A percentile compares a stretch with the other conserved stretches of the same genome.
phyloP scores from a whole-genome alignment of 2,329 filamentous ascomycete species.

The Aspergillus fischeri region DNA sequence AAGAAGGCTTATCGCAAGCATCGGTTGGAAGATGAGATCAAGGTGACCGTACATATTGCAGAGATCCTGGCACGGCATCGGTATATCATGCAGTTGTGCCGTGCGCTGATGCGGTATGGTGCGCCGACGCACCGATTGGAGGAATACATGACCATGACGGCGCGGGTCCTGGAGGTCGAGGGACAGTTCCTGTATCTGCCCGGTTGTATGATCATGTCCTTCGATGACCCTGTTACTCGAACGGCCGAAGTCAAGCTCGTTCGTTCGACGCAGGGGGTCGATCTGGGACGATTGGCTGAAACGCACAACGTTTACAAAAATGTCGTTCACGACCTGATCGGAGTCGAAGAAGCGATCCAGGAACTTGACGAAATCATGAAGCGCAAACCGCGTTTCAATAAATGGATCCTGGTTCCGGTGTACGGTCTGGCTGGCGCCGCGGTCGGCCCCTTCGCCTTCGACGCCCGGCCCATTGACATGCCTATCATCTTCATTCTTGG shows the following conservation, averaged over 20 bases:
- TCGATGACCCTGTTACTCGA: slow-evolving; percentile 52
- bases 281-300: slow-evolving; percentile 39
- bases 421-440: slow-evolving; percentile 71
- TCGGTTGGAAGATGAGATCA: slow-evolving; percentile 45
- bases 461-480: slow-evolving; percentile 70
- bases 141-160: slow-evolving; percentile 83
- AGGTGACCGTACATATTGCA: slow-evolving; percentile 58
- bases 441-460: slow-evolving; percentile 75
- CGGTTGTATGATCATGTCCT: slow-evolving; percentile 55
- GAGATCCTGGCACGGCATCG: slow-evolving; percentile 72
- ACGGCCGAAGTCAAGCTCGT: slow-evolving; percentile 43
- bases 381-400: slow-evolving; percentile 51
- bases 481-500: slow-evolving; percentile 73
- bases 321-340: slow-evolving; percentile 42
- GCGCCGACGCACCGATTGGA: slow-evolving; percentile 87
- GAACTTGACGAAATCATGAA: slow-evolving; percentile 50
- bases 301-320: slow-evolving; percentile 44
- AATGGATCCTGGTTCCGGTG: slow-evolving; percentile 55
- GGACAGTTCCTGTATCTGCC: slow-evolving; percentile 78
- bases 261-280: slow-evolving; percentile 36
- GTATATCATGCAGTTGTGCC: slow-evolving; percentile 80
- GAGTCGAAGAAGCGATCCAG: slow-evolving; percentile 39
- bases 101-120: slow-evolving; percentile 81
- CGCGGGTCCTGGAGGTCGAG: slow-evolving; percentile 78
- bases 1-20: slow-evolving; percentile 19